Evolutionary conservation across 1,284 basidiomycete species (phyloP).

Genomic region (Xerocomus nothofagi): DNA sequence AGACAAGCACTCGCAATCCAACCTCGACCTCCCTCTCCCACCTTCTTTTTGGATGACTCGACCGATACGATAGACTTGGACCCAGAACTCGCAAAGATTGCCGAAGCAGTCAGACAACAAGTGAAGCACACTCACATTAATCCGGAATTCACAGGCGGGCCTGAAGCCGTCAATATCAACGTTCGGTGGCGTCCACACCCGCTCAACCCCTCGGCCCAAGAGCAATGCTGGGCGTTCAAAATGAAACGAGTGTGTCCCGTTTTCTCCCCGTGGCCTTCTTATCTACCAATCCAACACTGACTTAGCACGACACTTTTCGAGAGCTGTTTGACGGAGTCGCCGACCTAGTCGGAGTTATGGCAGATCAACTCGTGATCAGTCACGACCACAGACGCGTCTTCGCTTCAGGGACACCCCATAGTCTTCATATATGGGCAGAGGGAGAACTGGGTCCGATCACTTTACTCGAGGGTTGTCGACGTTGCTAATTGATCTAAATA

Average conservation of each 20-base stretch:
- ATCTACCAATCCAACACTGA: background rate
- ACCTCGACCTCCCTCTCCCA: constrained; percentile 48
- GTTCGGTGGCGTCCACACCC: constrained; percentile 69
- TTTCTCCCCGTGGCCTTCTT: background rate
- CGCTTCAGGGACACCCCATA: constrained; percentile 62
- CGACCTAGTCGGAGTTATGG: constrained; percentile 52
- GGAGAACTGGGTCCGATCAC: constrained; percentile 57
- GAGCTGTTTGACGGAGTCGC: constrained; percentile 62
- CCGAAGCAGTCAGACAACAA: constrained; percentile 36
- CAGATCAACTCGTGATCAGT: constrained; percentile 54
- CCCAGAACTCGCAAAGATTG: constrained; percentile 62
- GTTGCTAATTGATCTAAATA: constrained; percentile 32
- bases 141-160: constrained; percentile 33
- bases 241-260: constrained; percentile 53
- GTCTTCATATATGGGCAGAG: constrained; percentile 64
- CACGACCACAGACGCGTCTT: constrained; percentile 62
- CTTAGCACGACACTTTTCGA: constrained; percentile 61
- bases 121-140: constrained; percentile 18
- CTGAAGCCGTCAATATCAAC: constrained; percentile 49
- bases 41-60: constrained; percentile 44
- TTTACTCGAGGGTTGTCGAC: background rate
- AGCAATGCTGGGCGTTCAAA: constrained; percentile 49
- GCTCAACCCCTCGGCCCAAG: constrained; percentile 39
- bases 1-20: constrained; percentile 47
- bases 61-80: constrained; percentile 51